phyloP scores from a whole-genome alignment of 257 asterid genomes.

The Solanum sejunctum region DNA sequence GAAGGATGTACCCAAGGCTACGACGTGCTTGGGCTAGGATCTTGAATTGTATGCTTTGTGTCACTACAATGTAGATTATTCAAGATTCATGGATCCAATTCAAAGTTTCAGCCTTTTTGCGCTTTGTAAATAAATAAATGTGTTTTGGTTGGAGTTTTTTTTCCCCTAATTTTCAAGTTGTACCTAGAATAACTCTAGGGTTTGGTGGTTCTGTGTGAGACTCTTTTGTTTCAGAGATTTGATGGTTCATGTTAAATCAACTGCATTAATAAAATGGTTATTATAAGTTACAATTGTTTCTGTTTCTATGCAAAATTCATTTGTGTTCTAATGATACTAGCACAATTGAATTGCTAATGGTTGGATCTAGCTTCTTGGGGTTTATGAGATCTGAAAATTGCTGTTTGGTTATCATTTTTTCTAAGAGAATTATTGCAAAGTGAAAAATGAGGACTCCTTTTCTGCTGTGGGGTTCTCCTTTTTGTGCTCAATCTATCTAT shows the following conservation, averaged over 20 bases:
- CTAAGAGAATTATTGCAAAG: not conserved
- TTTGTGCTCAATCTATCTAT: not conserved
- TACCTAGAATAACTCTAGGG: not conserved
- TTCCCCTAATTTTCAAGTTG: not conserved
- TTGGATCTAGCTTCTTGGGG: not conserved
- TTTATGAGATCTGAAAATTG: not conserved
- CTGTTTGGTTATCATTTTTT: not conserved
- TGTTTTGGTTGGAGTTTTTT: not conserved
- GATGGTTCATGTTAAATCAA: constrained; percentile 2
- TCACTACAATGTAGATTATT: constrained; percentile 14
- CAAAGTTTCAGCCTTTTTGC: not conserved
- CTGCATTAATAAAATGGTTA: constrained; percentile 4
- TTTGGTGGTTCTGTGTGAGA: not conserved
- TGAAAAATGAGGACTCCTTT: not conserved
- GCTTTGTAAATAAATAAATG: not conserved
- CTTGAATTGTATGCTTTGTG: constrained; percentile 38
- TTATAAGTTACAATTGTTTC: not conserved
- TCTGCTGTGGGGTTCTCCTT: not conserved
- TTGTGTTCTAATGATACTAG: not conserved
- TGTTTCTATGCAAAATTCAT: not conserved
- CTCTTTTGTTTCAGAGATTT: not conserved
- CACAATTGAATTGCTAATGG: not conserved
- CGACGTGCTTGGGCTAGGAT: constrained; percentile 62
- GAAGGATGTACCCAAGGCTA: constrained; percentile 49
- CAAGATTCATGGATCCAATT: not conserved